phyloP scores from a whole-genome alignment of 345 rosid species.

The Citrus australasica region DNA sequence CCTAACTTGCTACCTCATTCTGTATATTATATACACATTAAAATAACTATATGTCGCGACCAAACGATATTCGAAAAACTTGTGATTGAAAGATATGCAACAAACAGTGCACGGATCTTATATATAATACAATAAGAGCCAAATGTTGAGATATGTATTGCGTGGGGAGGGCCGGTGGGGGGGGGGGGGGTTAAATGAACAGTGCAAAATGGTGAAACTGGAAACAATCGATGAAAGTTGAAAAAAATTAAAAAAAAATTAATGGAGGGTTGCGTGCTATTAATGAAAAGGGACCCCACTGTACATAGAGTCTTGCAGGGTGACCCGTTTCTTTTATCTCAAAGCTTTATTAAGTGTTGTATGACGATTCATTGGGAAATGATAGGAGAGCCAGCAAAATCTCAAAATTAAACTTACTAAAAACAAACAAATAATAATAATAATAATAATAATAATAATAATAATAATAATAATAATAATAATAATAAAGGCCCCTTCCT shows the following conservation, averaged over 20 bases:
- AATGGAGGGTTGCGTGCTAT: conserved; percentile 24
- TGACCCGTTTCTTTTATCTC: conserved; percentile 27
- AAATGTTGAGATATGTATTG: background rate
- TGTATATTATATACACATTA: background rate
- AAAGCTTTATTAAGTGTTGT: conserved; percentile 24
- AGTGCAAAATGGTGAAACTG: conserved; percentile 20
- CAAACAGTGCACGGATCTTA: too few relatives aligned
- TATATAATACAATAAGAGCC: background rate
- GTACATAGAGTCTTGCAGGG: conserved; percentile 14
- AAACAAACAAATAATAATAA: too few relatives aligned
- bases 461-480: too few relatives aligned
- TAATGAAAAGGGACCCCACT: conserved; percentile 20
- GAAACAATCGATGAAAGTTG: background rate
- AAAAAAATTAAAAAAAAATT: background rate
- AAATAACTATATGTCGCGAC: background rate
- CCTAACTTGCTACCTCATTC: background rate
- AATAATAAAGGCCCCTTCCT: background rate
- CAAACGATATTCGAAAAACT: background rate
- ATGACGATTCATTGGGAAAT: conserved; percentile 30
- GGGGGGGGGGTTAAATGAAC: conserved; percentile 22
- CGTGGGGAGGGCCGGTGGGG: background rate
- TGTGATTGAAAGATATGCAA: background rate
- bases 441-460: too few relatives aligned
- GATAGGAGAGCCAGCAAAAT: background rate
- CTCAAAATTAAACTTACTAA: too few relatives aligned